Evolutionary conservation across 139 green algal species (phyloP).

Genomic region (Chlorella vulgaris): DNA sequence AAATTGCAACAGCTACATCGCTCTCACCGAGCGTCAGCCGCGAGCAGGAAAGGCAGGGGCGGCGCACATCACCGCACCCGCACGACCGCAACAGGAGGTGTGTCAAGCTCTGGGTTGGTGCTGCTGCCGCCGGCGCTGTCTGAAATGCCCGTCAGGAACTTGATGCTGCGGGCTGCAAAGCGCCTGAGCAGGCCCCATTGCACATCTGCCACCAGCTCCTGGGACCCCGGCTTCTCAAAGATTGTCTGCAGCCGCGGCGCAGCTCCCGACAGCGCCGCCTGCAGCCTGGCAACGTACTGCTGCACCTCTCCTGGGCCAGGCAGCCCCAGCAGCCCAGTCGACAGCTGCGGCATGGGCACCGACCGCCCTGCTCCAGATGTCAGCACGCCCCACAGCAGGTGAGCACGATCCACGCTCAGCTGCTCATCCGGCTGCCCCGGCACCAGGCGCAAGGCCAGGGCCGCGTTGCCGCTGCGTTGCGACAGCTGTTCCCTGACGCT

Average conservation of each 20-base stretch:
- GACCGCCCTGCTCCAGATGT: background rate
- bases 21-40: too few species aligned
- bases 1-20: too few species aligned
- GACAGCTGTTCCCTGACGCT: conserved; percentile 11
- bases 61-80: too few species aligned
- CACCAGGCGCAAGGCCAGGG: conserved; percentile 59
- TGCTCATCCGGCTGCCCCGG: conserved; percentile 60
- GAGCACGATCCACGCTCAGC: conserved; percentile 47
- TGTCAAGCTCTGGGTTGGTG: too few species aligned
- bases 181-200: conserved; percentile 61
- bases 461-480: conserved; percentile 37
- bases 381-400: conserved; percentile 50
- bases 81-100: too few species aligned
- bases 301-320: conserved; percentile 42
- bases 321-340: conserved; percentile 10
- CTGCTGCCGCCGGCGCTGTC: conserved; percentile 10
- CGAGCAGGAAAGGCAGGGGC: too few species aligned
- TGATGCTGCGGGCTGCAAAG: conserved; percentile 74
- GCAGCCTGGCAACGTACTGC: conserved; percentile 46
- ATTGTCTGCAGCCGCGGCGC: conserved; percentile 55
- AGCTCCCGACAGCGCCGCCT: conserved; percentile 1
- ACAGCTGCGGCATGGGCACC: conserved; percentile 31
- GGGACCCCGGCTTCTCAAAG: conserved; percentile 57
- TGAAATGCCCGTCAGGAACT: conserved; percentile 61
- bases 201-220: conserved; percentile 68